Conservation (phyloP, 2,329 filamentous ascomycete species). For the Huntiella omanensis region DNA sequence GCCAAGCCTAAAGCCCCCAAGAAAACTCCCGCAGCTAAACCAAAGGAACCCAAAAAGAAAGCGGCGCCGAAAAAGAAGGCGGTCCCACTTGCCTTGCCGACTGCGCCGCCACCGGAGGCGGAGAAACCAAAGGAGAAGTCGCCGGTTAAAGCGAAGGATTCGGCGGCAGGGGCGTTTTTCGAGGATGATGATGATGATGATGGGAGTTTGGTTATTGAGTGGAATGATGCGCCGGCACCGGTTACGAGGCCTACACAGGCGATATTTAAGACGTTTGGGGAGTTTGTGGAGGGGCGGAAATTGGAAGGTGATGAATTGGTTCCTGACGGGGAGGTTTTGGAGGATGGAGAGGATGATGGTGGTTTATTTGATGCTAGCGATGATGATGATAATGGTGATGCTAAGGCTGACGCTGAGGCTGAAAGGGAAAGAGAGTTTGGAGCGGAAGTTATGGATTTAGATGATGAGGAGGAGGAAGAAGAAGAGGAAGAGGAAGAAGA, state of each 20-base stretch:
- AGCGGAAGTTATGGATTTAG: conserved; percentile 11
- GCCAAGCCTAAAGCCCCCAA: conserved; percentile 5
- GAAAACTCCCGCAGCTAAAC: conserved; percentile 16
- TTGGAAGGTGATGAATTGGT: conserved; percentile 15
- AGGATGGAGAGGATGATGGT: conserved; percentile 25
- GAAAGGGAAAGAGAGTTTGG: conserved; percentile 12
- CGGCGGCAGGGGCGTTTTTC: conserved; percentile 21
- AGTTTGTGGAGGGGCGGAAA: conserved; percentile 27
- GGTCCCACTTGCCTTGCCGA: conserved; percentile 19
- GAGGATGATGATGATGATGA: conserved; percentile 36
- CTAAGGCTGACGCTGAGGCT: conserved; percentile 18
- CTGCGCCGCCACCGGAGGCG: conserved; percentile 15
- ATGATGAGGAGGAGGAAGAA: conserved; percentile 14
- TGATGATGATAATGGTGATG: conserved; percentile 28
- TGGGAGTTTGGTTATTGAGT: conserved; percentile 40
- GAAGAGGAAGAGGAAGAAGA: conserved; percentile 13
- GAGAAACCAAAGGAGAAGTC: conserved; percentile 11
- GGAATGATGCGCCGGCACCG: conserved; percentile 28
- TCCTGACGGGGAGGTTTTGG: neutral
- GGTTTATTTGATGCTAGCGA: conserved; percentile 14
- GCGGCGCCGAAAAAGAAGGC: conserved; percentile 20
- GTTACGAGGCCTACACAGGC: neutral
- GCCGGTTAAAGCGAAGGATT: conserved; percentile 18
- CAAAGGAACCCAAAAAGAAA: conserved; percentile 18
- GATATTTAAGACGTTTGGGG: conserved; percentile 28